Conservation (phyloP, 768 basidiomycete species). For the Pholiota conissans region DNA sequence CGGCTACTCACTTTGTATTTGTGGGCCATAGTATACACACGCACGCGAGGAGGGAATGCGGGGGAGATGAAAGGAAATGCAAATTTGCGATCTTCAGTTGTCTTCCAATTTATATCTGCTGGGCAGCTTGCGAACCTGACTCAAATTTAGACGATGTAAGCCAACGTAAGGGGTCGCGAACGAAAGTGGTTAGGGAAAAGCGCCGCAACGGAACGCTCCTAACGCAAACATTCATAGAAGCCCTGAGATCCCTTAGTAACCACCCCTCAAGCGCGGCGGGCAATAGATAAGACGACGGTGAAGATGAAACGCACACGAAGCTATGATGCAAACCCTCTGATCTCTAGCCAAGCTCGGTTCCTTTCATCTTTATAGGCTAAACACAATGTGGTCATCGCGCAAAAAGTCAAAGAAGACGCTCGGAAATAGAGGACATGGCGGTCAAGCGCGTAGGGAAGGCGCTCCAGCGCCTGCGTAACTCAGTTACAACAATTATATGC, state of each 20-base stretch:
- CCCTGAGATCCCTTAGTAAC: constrained; percentile 5
- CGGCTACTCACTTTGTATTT: constrained; percentile 4
- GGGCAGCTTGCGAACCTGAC: constrained; percentile 1
- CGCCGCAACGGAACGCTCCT: background rate
- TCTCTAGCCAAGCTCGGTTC: background rate
- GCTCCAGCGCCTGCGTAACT: background rate
- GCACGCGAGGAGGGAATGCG: background rate
- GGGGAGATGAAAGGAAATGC: background rate
- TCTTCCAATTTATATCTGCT: background rate
- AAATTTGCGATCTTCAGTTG: background rate
- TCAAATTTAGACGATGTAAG: background rate
- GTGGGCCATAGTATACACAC: constrained; percentile 5
- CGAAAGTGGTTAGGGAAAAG: constrained; percentile 5
- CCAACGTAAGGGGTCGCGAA: constrained; percentile 1
- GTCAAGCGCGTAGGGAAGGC: background rate
- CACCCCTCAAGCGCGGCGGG: constrained; percentile 1
- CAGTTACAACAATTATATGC: background rate
- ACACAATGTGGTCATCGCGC: background rate
- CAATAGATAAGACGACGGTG: constrained; percentile 7
- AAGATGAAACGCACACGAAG: constrained; percentile 2
- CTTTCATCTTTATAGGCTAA: background rate
- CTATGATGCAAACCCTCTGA: constrained; percentile 6
- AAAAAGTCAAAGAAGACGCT: background rate
- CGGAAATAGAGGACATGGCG: background rate
- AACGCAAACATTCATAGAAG: constrained; percentile 2